A percentile compares a stretch with the other conserved stretches of the same genome.
phyloP scores from a whole-genome alignment of 768 basidiomycete species.

The Russula abietina region DNA sequence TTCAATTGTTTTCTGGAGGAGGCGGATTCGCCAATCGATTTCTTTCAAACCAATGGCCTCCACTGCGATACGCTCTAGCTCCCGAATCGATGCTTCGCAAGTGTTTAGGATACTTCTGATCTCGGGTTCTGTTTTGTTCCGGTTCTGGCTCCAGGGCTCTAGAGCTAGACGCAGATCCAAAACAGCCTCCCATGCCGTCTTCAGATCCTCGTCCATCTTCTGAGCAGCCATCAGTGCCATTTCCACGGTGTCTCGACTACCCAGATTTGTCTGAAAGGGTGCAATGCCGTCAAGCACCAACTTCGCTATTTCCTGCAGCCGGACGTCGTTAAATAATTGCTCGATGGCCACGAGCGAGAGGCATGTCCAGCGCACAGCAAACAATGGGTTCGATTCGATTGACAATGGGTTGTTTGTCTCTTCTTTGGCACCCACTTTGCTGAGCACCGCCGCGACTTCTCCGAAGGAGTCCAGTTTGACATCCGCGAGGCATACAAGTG shows the following conservation, averaged over 20 bases:
- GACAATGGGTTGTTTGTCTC: not conserved
- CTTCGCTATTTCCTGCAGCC: not conserved
- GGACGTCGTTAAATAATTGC: not conserved
- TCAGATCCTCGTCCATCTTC: not conserved
- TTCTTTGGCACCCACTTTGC: not conserved
- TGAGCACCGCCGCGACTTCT: not conserved
- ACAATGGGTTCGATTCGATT: not conserved
- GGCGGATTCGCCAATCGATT: not conserved
- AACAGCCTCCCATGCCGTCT: not conserved
- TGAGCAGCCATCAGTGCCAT: not conserved
- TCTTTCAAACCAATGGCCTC: not conserved
- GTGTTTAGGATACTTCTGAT: not conserved
- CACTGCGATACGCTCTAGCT: not conserved
- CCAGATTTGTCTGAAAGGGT: not conserved
- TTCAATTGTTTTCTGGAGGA: slow-evolving; percentile 3
- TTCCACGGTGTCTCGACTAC: not conserved
- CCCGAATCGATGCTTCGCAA: not conserved
- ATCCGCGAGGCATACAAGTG: not conserved
- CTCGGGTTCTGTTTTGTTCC: not conserved
- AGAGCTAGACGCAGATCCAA: not conserved
- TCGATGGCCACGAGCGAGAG: not conserved
- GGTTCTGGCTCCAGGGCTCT: not conserved
- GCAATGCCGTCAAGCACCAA: not conserved
- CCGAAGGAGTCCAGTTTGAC: not conserved
- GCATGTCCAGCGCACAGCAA: not conserved